Conservation (phyloP, 768 basidiomycete species). For the Mycena kentingensis region DNA sequence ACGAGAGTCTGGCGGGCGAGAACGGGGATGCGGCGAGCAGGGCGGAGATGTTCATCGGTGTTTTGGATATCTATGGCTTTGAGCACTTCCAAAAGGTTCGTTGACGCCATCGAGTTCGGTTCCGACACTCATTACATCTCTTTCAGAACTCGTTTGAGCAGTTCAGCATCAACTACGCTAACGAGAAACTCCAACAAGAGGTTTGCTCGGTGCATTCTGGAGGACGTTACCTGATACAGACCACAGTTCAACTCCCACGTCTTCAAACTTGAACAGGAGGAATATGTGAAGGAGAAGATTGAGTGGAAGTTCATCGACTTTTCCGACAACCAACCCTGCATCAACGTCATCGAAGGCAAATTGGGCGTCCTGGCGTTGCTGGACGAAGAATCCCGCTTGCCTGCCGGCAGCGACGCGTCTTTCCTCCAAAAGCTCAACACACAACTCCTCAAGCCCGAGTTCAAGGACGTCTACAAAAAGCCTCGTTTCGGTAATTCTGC, state of each 20-base stretch:
- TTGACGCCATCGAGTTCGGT: background rate
- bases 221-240: constrained; percentile 13
- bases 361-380: constrained; percentile 92
- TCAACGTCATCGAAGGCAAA: constrained; percentile 97
- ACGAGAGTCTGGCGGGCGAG: constrained; percentile 96
- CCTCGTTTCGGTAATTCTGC: constrained; percentile 97
- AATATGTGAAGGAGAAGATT: constrained; percentile 97
- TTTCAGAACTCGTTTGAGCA: constrained; percentile 88
- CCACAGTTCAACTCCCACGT: constrained; percentile 96
- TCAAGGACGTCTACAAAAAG: constrained; percentile 93
- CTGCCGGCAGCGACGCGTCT: constrained; percentile 87
- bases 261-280: constrained; percentile 98
- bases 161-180: constrained; percentile 99
- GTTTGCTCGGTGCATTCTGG: constrained; percentile 41
- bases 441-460: constrained; percentile 83
- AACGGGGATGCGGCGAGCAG: constrained; percentile 85
- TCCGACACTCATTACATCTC: constrained; percentile 1
- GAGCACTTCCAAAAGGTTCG: constrained; percentile 93
- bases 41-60: constrained; percentile 99
- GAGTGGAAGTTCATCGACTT: constrained; percentile 99
- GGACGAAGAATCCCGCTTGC: constrained; percentile 97
- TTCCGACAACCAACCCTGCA: constrained; percentile 98
- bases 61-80: constrained; percentile 96
- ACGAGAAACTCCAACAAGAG: constrained; percentile 98
- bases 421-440: constrained; percentile 90